Percentiles rank a stretch among this genome's conserved stretches.
phyloP scores from a whole-genome alignment of 78 protist genomes.

The Diacronema lutheri region DNA sequence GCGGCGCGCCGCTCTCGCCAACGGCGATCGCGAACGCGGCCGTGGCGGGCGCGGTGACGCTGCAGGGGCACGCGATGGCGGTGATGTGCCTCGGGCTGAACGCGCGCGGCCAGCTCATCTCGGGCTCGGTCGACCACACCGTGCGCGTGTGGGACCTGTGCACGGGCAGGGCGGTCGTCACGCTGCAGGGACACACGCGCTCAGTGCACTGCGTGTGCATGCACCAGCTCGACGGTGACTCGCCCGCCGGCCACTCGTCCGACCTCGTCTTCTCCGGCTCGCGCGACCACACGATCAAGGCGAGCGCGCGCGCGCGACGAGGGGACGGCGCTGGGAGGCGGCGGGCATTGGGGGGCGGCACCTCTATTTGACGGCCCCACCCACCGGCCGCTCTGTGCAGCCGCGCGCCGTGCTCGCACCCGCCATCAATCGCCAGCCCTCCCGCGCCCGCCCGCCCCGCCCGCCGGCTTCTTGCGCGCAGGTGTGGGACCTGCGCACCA shows the following conservation, averaged over 20 bases:
- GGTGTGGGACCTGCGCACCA: neutral
- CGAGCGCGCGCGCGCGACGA: no score
- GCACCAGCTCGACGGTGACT: no score
- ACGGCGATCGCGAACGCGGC: neutral
- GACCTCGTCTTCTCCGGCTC: neutral
- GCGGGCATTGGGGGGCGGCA: no score
- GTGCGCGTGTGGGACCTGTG: neutral
- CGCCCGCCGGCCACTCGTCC: no score
- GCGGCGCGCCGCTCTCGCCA: neutral
- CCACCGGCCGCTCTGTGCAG: no score
- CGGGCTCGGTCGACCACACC: neutral
- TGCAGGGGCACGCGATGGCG: neutral
- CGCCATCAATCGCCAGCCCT: no score
- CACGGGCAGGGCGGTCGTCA: neutral
- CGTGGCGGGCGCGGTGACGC: no score
- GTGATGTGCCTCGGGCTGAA: neutral
- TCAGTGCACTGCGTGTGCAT: neutral
- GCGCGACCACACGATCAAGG: slow-evolving; percentile 3
- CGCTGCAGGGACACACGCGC: neutral
- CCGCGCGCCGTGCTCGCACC: no score
- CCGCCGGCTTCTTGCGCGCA: no score
- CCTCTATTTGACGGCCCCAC: no score
- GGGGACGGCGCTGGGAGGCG: no score
- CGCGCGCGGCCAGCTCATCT: neutral
- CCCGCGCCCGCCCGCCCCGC: no score